A percentile compares a stretch with the other conserved stretches of the same genome.
Conservation (phyloP, 257 asterid species). For the Prunella vulgaris region DNA sequence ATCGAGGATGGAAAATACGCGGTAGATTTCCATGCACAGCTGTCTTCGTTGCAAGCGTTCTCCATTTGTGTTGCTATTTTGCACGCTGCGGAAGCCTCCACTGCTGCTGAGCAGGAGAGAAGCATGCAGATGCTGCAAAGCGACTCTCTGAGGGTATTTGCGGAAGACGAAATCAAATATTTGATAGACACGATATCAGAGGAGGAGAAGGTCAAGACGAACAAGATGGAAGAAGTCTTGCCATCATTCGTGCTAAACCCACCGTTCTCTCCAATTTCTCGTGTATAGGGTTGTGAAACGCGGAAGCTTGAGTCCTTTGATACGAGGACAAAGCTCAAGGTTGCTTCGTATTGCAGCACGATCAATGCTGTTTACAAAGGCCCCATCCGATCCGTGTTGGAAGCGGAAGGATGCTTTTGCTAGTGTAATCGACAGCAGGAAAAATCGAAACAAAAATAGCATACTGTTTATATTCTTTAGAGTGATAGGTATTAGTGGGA, state of each 20-base stretch:
- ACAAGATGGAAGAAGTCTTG: conserved; percentile 42
- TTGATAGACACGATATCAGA: conserved; percentile 45
- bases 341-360: neutral
- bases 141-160: conserved; percentile 48
- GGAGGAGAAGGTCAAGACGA: conserved; percentile 43
- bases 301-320: too few relatives aligned
- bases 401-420: neutral
- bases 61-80: conserved; percentile 67
- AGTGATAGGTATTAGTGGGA: conserved; percentile 7
- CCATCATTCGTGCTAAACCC: conserved; percentile 72
- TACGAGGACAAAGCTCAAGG: too few relatives aligned
- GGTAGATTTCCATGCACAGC: conserved; percentile 81
- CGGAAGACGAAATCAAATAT: conserved; percentile 50
- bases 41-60: conserved; percentile 85
- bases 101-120: conserved; percentile 38
- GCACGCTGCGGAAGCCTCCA: conserved; percentile 62
- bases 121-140: conserved; percentile 39
- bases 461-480: conserved; percentile 24
- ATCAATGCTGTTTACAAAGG: neutral
- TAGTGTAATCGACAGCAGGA: neutral
- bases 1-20: conserved; percentile 61
- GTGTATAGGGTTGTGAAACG: conserved; percentile 38
- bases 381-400: neutral
- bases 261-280: conserved; percentile 85
- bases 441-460: neutral